Evolutionary conservation across 805 yeast species (phyloP).

Genomic region (Pichia californica): DNA sequence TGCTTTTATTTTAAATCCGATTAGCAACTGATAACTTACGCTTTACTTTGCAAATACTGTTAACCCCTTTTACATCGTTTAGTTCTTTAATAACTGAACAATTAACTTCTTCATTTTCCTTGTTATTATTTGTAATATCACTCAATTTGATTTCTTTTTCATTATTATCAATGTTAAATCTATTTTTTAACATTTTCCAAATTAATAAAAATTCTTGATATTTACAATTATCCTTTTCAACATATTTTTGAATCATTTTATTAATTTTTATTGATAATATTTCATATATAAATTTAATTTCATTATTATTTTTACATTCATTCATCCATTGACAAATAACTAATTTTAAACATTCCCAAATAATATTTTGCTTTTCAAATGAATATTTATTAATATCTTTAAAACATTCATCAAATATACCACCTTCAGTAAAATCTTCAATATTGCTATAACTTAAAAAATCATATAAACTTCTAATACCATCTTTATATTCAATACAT

Average conservation of each 20-base stretch:
- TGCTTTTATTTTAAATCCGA: no score
- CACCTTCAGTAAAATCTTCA: background rate
- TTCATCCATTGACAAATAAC: conserved; percentile 7
- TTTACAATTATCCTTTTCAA: conserved; percentile 7
- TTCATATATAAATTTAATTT: background rate
- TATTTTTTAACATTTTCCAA: conserved; percentile 2
- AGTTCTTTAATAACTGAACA: no score
- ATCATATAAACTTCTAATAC: conserved; percentile 3
- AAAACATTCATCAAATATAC: conserved; percentile 1
- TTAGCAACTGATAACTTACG: background rate
- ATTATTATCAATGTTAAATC: background rate
- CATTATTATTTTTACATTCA: background rate
- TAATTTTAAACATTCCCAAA: conserved; percentile 7
- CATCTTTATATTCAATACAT: background rate
- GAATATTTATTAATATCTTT: background rate
- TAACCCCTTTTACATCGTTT: no score
- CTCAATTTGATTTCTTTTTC: background rate
- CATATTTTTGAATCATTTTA: background rate
- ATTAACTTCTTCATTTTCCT: background rate
- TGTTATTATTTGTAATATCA: background rate
- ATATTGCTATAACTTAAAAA: background rate
- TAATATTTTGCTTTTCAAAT: background rate
- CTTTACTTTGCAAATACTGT: background rate
- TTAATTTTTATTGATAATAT: background rate
- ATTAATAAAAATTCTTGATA: conserved; percentile 3